These are phyloP conservation scores for Alternaria gansuensis DNA, from an alignment of 2,329 filamentous ascomycete species.

Conservation along the genomic window DNA sequence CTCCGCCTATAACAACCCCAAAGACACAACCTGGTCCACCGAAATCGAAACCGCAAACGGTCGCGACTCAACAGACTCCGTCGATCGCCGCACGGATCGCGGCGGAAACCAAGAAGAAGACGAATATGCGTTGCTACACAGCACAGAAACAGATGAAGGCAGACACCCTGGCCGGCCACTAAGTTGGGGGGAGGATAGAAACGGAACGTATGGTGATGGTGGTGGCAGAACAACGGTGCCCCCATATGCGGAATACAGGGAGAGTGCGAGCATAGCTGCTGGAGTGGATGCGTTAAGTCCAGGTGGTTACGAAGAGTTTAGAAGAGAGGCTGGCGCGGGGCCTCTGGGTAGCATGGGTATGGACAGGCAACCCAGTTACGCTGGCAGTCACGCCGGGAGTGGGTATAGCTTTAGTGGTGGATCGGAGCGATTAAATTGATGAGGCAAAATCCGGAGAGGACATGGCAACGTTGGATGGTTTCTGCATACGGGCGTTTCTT, in stretches of 20 bases:
- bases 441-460: conserved; percentile 6
- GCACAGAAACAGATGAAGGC: conserved; percentile 52
- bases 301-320: conserved; percentile 49
- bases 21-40: conserved; percentile 57
- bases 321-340: conserved; percentile 32
- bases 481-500: conserved; percentile 1
- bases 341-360: conserved; percentile 8
- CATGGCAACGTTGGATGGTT: background rate
- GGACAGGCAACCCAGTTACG: conserved; percentile 22
- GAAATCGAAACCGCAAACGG: conserved; percentile 53
- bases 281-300: conserved; percentile 47
- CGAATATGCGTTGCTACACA: conserved; percentile 61
- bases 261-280: conserved; percentile 22
- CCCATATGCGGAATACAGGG: conserved; percentile 48
- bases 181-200: conserved; percentile 51
- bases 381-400: conserved; percentile 24
- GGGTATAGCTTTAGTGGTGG: conserved; percentile 34
- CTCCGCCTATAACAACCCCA: conserved; percentile 29
- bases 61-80: conserved; percentile 55
- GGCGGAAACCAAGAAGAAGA: conserved; percentile 60
- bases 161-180: conserved; percentile 53
- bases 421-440: conserved; percentile 6
- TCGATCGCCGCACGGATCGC: conserved; percentile 51
- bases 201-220: conserved; percentile 28
- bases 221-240: conserved; percentile 43